phyloP scores from a whole-genome alignment of 805 yeast species.

The Saccharomyces paradoxus region DNA sequence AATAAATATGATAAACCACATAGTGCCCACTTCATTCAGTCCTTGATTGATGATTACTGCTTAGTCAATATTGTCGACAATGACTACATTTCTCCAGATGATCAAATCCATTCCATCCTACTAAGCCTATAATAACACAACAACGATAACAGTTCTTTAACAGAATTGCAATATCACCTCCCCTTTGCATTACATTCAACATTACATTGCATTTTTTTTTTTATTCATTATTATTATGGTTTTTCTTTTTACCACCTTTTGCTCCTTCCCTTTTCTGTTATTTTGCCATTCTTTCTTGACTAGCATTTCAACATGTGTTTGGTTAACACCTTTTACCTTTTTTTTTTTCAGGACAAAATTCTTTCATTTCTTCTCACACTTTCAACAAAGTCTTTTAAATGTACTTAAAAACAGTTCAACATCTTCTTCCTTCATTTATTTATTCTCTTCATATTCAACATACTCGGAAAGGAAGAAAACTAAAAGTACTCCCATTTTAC shows the following conservation, averaged over 20 bases:
- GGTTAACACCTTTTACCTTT: neutral
- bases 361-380: neutral
- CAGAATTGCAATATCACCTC: neutral
- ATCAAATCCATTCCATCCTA: constrained; percentile 50
- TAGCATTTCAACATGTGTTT: constrained; percentile 1
- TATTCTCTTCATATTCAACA: neutral
- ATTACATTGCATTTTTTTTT: neutral
- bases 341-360: neutral
- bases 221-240: neutral
- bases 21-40: constrained; percentile 18
- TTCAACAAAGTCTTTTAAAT: constrained; percentile 1
- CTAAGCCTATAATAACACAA: constrained; percentile 5
- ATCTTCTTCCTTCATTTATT: neutral
- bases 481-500: neutral
- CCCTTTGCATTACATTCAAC: constrained; percentile 2
- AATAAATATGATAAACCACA: constrained; percentile 31
- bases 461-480: neutral
- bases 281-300: neutral
- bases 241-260: neutral
- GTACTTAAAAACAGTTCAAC: neutral
- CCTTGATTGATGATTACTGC: constrained; percentile 47
- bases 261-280: neutral
- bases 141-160: neutral
- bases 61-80: constrained; percentile 88
- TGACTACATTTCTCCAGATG: constrained; percentile 51